Conservation (phyloP, 2,329 filamentous ascomycete genomes). For the Zelopaecilomyces penicillatus region DNA sequence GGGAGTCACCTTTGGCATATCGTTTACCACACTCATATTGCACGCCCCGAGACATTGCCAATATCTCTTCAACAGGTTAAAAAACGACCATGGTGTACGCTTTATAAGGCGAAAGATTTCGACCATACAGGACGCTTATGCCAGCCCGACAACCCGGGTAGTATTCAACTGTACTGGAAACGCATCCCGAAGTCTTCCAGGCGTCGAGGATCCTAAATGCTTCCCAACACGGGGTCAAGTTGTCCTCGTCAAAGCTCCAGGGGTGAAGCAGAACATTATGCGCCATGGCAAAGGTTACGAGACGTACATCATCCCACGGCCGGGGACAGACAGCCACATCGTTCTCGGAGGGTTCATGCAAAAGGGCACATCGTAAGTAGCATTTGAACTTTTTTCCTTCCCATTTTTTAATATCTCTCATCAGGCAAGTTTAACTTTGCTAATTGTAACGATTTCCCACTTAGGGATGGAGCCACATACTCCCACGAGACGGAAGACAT, state of each 20-base stretch:
- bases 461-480: slow-evolving; percentile 27
- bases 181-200: slow-evolving; percentile 23
- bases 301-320: slow-evolving; percentile 32
- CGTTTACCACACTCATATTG: slow-evolving; percentile 28
- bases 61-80: slow-evolving; percentile 20
- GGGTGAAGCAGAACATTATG: slow-evolving; percentile 28
- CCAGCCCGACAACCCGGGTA: slow-evolving; percentile 17
- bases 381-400: neutral
- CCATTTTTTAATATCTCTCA: too few relatives aligned
- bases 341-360: slow-evolving; percentile 33
- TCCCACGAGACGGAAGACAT: slow-evolving; percentile 29
- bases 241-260: slow-evolving; percentile 25
- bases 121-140: slow-evolving; percentile 18
- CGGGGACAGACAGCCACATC: slow-evolving; percentile 25
- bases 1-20: slow-evolving; percentile 25
- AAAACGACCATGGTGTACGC: slow-evolving; percentile 21
- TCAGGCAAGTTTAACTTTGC: neutral
- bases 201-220: slow-evolving; percentile 29
- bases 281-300: slow-evolving; percentile 29
- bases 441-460: neutral
- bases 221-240: slow-evolving; percentile 34
- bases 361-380: slow-evolving; percentile 22
- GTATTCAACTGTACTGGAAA: slow-evolving; percentile 30
- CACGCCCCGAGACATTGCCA: slow-evolving; percentile 30
- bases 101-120: slow-evolving; percentile 22